Base-by-base conservation (phyloP, 139 green algal genomes). In the Microglena sp. region DNA sequence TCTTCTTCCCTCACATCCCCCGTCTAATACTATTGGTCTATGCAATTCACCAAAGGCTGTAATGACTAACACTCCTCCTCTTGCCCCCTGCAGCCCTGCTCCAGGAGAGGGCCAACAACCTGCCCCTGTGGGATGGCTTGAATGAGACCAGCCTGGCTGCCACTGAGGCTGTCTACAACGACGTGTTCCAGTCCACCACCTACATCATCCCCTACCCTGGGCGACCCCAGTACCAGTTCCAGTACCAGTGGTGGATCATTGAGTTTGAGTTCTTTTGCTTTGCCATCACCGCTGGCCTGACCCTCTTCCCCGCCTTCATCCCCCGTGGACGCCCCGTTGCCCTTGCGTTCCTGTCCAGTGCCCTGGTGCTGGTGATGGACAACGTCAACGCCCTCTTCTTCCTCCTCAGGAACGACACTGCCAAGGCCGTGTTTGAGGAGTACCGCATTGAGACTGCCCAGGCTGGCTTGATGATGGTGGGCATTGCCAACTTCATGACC, bases 211-310 rank as follows among this genome's bases (percentile, higher is more conserved):
- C 56, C 32, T 72, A 72, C 44, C 57, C 66, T 33, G 32, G 66
- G 56, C 43, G 15, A 0, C 57, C 66, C 24, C 31, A 61, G 66
- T 72, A 62, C 66, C 66, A 72, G 66, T 72, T 72, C 57, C 66
- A 72, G 57, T 66, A 66, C 57, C 45, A 72, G 66, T 66, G 66
- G 56, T 70, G 53, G 54, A 72, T 72, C 66, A 72, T 72, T 34
- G 44, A 72, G 66, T 62, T 57, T 30, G 44, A 72, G 66, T n/a
- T 72, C 2, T 72, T 72, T 31, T 6, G 66, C 3, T 72, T 72
- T 33, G 1, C 31, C 5, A 31, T 72, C 56, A 72, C 66, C 2
- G 31, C 32, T 26, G 5, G 21, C 43, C 18, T 4, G 32, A 72
- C 66, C 2, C 1, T 72, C 31, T 72, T 72, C 66, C 66, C 66